These are phyloP conservation scores for Phytopythium helicoides DNA, from an alignment of 352 stramenopile genomes.

Conservation along the genomic window DNA sequence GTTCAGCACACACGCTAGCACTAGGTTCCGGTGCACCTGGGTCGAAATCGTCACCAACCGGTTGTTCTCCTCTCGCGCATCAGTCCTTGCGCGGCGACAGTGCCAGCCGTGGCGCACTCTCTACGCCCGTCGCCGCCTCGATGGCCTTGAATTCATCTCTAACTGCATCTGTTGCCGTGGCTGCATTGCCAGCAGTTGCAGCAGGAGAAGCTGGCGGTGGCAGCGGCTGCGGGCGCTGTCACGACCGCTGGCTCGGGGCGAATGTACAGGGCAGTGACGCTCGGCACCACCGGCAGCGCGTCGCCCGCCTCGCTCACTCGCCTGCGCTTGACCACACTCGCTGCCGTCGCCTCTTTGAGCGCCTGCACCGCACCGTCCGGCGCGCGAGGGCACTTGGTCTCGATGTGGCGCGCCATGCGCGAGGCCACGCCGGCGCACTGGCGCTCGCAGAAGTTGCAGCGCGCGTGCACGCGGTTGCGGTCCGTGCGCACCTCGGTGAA, in stretches of 20 bases:
- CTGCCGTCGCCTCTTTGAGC: conserved; percentile 12
- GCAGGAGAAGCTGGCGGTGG: too few species aligned
- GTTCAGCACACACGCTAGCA: conserved; percentile 40
- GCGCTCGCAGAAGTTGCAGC: conserved; percentile 44
- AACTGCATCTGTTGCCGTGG: too few species aligned
- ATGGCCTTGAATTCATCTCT: too few species aligned
- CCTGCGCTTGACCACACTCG: conserved; percentile 7
- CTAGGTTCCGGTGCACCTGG: conserved; percentile 33
- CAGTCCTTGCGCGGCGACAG: too few species aligned
- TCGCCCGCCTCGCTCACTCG: not conserved
- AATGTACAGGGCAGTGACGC: too few species aligned
- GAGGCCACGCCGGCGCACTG: conserved; percentile 45
- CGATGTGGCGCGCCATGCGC: conserved; percentile 49
- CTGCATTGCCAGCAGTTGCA: too few species aligned
- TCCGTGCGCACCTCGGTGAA: conserved; percentile 41
- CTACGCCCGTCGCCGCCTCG: too few species aligned
- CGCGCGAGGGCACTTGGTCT: conserved; percentile 36
- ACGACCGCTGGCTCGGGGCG: too few species aligned
- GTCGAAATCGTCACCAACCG: conserved; percentile 7
- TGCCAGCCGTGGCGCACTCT: too few species aligned
- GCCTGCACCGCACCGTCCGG: conserved; percentile 19
- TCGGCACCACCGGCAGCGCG: too few species aligned
- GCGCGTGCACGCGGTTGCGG: conserved; percentile 44
- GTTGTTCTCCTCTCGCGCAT: too few species aligned
- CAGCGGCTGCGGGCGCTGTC: too few species aligned